A percentile compares a stretch with the other conserved stretches of the same genome.
phyloP scores from a whole-genome alignment of 495 filamentous ascomycete genomes.

The Jackrogersella minutella region DNA sequence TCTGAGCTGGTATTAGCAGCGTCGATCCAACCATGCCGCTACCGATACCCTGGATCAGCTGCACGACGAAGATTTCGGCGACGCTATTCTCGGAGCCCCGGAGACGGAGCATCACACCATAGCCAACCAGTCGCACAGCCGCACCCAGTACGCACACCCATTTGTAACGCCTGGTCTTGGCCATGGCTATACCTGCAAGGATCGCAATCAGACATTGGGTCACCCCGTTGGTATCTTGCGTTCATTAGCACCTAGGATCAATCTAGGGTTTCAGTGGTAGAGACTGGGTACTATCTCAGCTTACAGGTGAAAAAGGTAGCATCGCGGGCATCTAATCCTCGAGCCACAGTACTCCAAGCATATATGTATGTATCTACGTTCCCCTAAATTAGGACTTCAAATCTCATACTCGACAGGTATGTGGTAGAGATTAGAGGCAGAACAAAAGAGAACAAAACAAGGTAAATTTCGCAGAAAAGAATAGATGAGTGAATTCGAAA shows the following conservation, averaged over 20 bases:
- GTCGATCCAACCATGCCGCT: conserved; percentile 58
- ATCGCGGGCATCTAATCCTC: conserved; percentile 49
- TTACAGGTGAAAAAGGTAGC: conserved; percentile 55
- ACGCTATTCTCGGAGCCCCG: conserved; percentile 55
- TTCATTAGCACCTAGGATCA: not conserved
- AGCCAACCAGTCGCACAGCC: conserved; percentile 54
- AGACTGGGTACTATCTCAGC: not conserved
- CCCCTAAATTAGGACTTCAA: conserved; percentile 4
- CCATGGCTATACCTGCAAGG: conserved; percentile 52
- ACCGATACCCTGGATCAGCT: conserved; percentile 58
- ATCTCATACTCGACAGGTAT: no score
- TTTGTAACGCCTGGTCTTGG: conserved; percentile 55
- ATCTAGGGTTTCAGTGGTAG: not conserved
- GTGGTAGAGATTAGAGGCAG: no score
- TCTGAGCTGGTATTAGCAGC: conserved; percentile 55
- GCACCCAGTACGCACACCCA: conserved; percentile 54
- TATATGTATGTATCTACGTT: conserved; percentile 55
- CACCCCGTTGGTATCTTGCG: conserved; percentile 52
- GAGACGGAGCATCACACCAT: conserved; percentile 59
- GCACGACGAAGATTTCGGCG: conserved; percentile 56
- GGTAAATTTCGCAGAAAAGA: not conserved
- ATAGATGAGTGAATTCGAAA: not conserved
- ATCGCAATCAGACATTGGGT: conserved; percentile 55
- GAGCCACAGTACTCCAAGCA: conserved; percentile 55
- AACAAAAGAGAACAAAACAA: not conserved